Conservation (phyloP, 2,329 filamentous ascomycete genomes). For the Curvularia hawaiiensis region DNA sequence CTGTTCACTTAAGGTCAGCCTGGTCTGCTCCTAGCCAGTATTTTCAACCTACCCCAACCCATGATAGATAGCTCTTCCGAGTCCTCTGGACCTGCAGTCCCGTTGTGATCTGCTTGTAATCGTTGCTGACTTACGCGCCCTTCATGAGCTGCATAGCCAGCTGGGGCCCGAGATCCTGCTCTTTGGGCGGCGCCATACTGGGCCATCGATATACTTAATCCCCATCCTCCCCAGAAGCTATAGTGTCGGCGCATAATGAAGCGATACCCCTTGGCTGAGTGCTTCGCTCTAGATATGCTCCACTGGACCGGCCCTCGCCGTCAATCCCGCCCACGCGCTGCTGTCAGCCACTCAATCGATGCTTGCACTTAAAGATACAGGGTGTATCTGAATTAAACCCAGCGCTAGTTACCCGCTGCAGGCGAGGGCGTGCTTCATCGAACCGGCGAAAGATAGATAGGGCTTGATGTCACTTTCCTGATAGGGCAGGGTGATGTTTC, state of each 20-base stretch:
- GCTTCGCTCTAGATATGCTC: slow-evolving; percentile 4
- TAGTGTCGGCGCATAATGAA: slow-evolving; percentile 11
- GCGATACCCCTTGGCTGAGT: slow-evolving; percentile 3
- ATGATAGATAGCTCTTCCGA: slow-evolving; percentile 22
- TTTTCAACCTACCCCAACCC: slow-evolving; percentile 31
- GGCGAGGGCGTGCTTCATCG: slow-evolving; percentile 4
- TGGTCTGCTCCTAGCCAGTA: neutral
- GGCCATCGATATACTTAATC: slow-evolving; percentile 13
- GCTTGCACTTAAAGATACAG: neutral
- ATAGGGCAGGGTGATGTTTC: slow-evolving; percentile 17
- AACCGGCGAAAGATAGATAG: slow-evolving; percentile 1
- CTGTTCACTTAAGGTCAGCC: slow-evolving; percentile 16
- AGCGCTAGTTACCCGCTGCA: neutral
- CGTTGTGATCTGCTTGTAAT: neutral
- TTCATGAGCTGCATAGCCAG: slow-evolving; percentile 6
- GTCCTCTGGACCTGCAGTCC: neutral
- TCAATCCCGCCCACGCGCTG: slow-evolving; percentile 14
- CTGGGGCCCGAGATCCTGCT: neutral
- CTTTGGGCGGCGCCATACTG: neutral
- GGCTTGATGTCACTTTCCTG: slow-evolving; percentile 18
- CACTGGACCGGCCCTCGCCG: slow-evolving; percentile 9
- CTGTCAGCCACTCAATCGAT: slow-evolving; percentile 15
- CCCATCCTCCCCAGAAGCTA: slow-evolving; percentile 8
- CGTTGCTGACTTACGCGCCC: slow-evolving; percentile 6
- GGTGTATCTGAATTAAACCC: neutral